Evolutionary conservation across 2,329 filamentous ascomycete species (phyloP).

Genomic region (Blumeria hordei): DNA sequence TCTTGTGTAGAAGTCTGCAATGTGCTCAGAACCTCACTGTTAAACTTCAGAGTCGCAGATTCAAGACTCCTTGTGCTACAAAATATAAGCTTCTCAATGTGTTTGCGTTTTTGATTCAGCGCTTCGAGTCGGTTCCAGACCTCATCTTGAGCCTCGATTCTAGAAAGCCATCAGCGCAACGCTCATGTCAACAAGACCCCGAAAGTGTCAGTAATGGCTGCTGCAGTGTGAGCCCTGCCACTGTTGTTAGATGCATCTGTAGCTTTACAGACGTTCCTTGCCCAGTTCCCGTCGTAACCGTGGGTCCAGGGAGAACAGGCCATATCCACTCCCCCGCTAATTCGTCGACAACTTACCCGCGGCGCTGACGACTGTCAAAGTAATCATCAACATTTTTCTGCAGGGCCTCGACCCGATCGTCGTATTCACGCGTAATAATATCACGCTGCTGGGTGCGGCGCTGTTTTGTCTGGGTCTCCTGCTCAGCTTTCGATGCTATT

Average conservation of each 20-base stretch:
- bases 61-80: constrained; percentile 11
- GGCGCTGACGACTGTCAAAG: constrained; percentile 7
- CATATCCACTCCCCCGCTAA: not conserved
- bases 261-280: no score
- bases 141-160: constrained; percentile 8
- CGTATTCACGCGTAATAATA: constrained; percentile 9
- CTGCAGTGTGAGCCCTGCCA: no score
- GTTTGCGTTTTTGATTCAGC: constrained; percentile 10
- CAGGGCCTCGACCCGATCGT: constrained; percentile 9
- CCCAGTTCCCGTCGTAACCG: no score
- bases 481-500: no score
- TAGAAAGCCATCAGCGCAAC: constrained; percentile 3
- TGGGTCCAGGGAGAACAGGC: no score
- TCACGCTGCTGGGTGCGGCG: constrained; percentile 5
- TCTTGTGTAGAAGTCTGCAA: not conserved
- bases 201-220: no score
- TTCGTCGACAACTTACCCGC: constrained; percentile 9
- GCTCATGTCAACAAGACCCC: no score
- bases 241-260: no score
- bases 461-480: no score
- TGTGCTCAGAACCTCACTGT: constrained; percentile 7
- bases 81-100: constrained; percentile 11
- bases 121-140: constrained; percentile 9
- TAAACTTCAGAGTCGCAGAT: constrained; percentile 7
- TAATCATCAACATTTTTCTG: constrained; percentile 7